Percentiles rank a stretch among this genome's conserved stretches.
Conservation (phyloP, 805 yeast genomes). For the Metschnikowia orientalis region DNA sequence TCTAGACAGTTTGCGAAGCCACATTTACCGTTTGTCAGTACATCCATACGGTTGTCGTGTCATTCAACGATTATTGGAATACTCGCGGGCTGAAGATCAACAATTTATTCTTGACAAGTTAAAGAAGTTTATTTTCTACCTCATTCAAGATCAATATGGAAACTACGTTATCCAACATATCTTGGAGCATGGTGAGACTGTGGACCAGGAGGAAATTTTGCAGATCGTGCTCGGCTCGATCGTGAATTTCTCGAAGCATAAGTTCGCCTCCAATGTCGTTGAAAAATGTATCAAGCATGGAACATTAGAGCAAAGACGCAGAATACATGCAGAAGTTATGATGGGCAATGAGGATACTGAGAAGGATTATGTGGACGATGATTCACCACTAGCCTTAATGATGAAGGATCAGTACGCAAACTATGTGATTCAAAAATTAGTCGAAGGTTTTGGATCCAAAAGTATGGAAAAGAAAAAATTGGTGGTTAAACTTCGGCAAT, state of each 20-base stretch:
- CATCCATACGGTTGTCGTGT: conserved; percentile 98
- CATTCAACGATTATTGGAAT: conserved; percentile 85
- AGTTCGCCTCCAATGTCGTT: conserved; percentile 96
- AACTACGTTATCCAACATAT: conserved; percentile 97
- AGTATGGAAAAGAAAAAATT: conserved; percentile 65
- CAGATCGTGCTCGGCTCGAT: conserved; percentile 65
- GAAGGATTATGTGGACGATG: conserved; percentile 51
- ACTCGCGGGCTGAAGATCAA: conserved; percentile 63
- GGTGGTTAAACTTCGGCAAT: conserved; percentile 73
- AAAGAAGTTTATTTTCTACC: conserved; percentile 62
- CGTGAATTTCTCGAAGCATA: conserved; percentile 86
- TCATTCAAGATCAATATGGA: conserved; percentile 95
- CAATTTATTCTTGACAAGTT: conserved; percentile 64
- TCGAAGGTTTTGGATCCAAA: conserved; percentile 62
- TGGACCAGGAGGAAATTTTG: conserved; percentile 59
- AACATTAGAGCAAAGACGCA: conserved; percentile 52
- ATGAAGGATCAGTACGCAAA: conserved; percentile 98
- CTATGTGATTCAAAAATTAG: conserved; percentile 92
- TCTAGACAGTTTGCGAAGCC: conserved; percentile 62
- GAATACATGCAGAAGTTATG: conserved; percentile 64
- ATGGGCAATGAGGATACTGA: conserved; percentile 45
- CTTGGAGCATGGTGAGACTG: conserved; percentile 70
- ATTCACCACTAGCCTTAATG: conserved; percentile 78
- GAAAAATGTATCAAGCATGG: conserved; percentile 88
- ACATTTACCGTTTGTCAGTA: conserved; percentile 79